Conservation (phyloP, 352 stramenopile genomes). For the Phytophthora ohioensis region DNA sequence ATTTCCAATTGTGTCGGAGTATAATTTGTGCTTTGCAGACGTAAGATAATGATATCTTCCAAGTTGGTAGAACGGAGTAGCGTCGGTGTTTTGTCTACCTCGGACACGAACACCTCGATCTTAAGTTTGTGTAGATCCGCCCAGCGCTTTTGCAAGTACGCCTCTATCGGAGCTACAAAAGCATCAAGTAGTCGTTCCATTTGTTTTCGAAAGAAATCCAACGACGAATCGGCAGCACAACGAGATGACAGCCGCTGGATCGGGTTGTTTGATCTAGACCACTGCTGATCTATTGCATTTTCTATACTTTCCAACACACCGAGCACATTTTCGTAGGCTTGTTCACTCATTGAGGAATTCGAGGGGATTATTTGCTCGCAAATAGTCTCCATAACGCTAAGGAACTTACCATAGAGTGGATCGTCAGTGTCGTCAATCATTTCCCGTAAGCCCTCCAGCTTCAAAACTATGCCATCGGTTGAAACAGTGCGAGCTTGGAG, state of each 20-base stretch:
- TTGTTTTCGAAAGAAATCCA: constrained; percentile 8
- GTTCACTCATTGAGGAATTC: not conserved
- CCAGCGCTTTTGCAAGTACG: constrained; percentile 4
- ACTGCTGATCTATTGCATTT: constrained; percentile 4
- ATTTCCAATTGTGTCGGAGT: not conserved
- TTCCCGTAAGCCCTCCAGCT: no score
- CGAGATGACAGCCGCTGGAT: constrained; percentile 9
- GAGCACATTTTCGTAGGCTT: constrained; percentile 2
- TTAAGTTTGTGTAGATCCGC: not conserved
- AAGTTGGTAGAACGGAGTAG: not conserved
- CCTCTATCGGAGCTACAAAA: not conserved
- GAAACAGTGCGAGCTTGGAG: no score
- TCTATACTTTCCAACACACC: constrained; percentile 2
- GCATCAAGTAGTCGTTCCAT: not conserved
- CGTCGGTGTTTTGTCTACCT: not conserved
- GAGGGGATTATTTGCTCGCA: no score
- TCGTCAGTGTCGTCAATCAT: no score
- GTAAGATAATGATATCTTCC: not conserved
- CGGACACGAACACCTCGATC: constrained; percentile 6
- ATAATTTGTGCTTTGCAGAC: not conserved
- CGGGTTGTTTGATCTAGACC: not conserved
- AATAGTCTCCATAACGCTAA: no score
- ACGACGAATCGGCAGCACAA: constrained; percentile 1
- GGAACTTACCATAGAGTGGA: no score
- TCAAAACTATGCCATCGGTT: no score